A percentile compares a stretch with the other conserved stretches of the same genome.
These are phyloP conservation scores for Chaetoceros tenuissimus DNA, from an alignment of 108 stramenopile species.

Conservation along the genomic window DNA sequence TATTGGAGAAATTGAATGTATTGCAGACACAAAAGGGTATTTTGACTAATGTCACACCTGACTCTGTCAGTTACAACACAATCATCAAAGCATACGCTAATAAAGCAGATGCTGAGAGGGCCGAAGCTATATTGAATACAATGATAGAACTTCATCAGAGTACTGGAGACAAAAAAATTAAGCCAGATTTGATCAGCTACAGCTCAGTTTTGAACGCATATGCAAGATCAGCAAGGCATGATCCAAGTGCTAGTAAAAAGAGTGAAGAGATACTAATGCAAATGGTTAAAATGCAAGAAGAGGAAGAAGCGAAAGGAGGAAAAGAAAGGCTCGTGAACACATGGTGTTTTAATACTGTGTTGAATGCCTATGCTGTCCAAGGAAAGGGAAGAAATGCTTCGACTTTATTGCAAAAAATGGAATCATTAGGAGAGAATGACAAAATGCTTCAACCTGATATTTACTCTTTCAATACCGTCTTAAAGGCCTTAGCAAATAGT, in stretches of 20 bases:
- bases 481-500: conserved; percentile 22
- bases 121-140: not conserved
- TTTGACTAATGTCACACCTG: conserved; percentile 20
- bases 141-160: not conserved
- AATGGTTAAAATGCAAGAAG: not conserved
- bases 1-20: not conserved
- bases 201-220: not conserved
- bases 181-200: not conserved
- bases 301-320: not conserved
- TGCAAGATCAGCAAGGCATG: not conserved
- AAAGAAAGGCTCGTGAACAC: not conserved
- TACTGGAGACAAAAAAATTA: not conserved
- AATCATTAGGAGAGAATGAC: not conserved
- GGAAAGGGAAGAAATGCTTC: not conserved
- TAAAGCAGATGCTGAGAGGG: not conserved
- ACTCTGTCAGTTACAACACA: conserved; percentile 43
- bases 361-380: not conserved
- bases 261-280: not conserved
- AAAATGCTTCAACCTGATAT: conserved; percentile 9
- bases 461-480: conserved; percentile 23
- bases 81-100: conserved; percentile 22
- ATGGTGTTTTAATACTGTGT: not conserved
- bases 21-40: not conserved
- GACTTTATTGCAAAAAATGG: not conserved
- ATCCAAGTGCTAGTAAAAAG: not conserved